Conservation (phyloP, 306 rosid genomes). For the Cajanus cajan region DNA sequence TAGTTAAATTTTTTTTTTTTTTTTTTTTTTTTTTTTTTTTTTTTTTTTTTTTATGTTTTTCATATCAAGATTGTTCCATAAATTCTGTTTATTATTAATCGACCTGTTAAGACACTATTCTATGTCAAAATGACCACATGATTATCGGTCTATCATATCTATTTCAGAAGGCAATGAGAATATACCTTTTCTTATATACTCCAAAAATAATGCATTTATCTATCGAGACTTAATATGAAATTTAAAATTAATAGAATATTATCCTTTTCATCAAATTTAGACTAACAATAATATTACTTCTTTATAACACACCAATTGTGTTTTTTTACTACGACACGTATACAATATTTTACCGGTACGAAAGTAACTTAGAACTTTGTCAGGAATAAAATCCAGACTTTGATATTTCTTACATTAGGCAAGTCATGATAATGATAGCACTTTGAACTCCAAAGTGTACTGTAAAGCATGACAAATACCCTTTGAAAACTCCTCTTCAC, state of each 20-base stretch:
- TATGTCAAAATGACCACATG: neutral
- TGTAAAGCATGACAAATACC: slow-evolving; percentile 5
- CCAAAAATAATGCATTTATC: neutral
- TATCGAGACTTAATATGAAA: neutral
- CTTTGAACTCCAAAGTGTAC: neutral
- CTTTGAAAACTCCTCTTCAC: neutral
- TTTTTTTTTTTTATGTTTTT: too few relatives aligned
- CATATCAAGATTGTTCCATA: neutral
- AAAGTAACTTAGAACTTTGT: neutral
- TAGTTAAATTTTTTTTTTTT: too few relatives aligned
- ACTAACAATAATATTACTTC: too few relatives aligned
- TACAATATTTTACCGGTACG: too few relatives aligned
- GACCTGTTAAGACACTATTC: neutral
- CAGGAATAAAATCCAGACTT: neutral
- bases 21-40: too few relatives aligned
- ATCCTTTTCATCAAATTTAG: too few relatives aligned
- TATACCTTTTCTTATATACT: neutral
- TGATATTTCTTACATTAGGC: slow-evolving; percentile 4
- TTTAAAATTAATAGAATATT: too few relatives aligned
- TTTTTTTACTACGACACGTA: too few relatives aligned
- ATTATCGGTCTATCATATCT: neutral
- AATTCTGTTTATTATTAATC: neutral
- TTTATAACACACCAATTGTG: too few relatives aligned
- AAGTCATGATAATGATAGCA: neutral
- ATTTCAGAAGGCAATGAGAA: neutral